These are phyloP conservation scores for Ceratobasidium sp. DNA, from an alignment of 1,284 basidiomycete genomes.

Conservation along the genomic window DNA sequence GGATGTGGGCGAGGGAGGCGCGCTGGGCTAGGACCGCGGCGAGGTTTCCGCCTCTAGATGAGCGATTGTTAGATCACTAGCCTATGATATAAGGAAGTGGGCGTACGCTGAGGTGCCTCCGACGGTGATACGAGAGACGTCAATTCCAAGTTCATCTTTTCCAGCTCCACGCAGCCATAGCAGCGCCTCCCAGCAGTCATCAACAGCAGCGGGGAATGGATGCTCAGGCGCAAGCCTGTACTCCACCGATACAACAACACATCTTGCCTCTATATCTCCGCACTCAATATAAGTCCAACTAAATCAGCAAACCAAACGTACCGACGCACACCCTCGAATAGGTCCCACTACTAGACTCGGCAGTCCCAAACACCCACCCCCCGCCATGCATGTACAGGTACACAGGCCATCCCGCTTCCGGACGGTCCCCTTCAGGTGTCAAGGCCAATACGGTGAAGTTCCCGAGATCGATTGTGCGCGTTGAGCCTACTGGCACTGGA, in stretches of 20 bases:
- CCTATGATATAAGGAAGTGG: not conserved
- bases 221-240: slow-evolving; percentile 81
- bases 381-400: slow-evolving; percentile 72
- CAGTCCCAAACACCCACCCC: slow-evolving; percentile 49
- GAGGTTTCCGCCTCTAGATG: slow-evolving; percentile 67
- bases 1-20: slow-evolving; percentile 65
- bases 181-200: slow-evolving; percentile 75
- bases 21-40: slow-evolving; percentile 74
- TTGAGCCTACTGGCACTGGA: slow-evolving; percentile 11
- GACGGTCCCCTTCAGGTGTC: slow-evolving; percentile 64
- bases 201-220: slow-evolving; percentile 76
- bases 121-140: slow-evolving; percentile 61
- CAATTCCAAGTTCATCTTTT: slow-evolving; percentile 55
- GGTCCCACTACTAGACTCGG: slow-evolving; percentile 30
- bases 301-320: slow-evolving; percentile 61
- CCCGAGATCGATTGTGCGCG: slow-evolving; percentile 50
- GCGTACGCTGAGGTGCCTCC: slow-evolving; percentile 75
- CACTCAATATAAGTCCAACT: not conserved
- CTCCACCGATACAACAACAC: slow-evolving; percentile 70
- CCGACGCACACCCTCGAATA: slow-evolving; percentile 69
- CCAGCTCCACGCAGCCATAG: slow-evolving; percentile 68
- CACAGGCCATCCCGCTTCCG: slow-evolving; percentile 67
- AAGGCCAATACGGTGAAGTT: slow-evolving; percentile 65
- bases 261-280: slow-evolving; percentile 49
- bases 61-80: not conserved